Percentiles rank a stretch among this genome's conserved stretches.
These are phyloP conservation scores for Colletotrichum siamense DNA, from an alignment of 2,329 filamentous ascomycete species.

Conservation along the genomic window DNA sequence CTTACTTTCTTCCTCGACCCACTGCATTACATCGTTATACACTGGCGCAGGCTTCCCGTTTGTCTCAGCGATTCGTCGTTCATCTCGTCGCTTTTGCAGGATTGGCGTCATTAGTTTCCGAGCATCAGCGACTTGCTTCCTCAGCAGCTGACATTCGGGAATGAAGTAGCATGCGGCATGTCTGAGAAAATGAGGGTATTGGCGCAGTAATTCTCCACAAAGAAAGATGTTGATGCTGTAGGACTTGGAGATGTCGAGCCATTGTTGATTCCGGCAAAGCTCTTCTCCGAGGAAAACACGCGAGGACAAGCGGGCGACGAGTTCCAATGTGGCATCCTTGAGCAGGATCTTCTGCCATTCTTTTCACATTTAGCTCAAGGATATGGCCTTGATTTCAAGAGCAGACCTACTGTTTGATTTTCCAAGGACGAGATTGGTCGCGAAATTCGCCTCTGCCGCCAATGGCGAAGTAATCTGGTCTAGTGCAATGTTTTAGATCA, in stretches of 20 bases:
- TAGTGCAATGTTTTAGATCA: not conserved
- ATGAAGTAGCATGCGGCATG: not conserved
- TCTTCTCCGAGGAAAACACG: slow-evolving; percentile 51
- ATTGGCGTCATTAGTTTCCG: not conserved
- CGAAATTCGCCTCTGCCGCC: not conserved
- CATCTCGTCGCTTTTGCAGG: not conserved
- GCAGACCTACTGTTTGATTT: not conserved
- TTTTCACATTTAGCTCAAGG: not conserved
- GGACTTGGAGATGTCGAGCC: slow-evolving; percentile 48
- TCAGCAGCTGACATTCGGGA: not conserved
- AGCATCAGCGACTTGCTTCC: not conserved
- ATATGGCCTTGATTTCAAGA: not conserved
- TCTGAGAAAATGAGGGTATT: not conserved
- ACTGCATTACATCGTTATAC: not conserved
- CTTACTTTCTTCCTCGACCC: not conserved
- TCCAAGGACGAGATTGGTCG: not conserved
- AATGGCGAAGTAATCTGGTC: not conserved
- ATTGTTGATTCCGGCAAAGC: slow-evolving; percentile 49
- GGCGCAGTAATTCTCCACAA: not conserved
- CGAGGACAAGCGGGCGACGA: slow-evolving; percentile 54
- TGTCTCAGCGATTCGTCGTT: not conserved
- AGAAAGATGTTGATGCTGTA: slow-evolving; percentile 36
- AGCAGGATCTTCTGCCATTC: not conserved
- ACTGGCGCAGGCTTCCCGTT: not conserved
- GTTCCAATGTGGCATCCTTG: not conserved